phyloP scores from a whole-genome alignment of 2,329 filamentous ascomycete species.

The Neonectria punicea region DNA sequence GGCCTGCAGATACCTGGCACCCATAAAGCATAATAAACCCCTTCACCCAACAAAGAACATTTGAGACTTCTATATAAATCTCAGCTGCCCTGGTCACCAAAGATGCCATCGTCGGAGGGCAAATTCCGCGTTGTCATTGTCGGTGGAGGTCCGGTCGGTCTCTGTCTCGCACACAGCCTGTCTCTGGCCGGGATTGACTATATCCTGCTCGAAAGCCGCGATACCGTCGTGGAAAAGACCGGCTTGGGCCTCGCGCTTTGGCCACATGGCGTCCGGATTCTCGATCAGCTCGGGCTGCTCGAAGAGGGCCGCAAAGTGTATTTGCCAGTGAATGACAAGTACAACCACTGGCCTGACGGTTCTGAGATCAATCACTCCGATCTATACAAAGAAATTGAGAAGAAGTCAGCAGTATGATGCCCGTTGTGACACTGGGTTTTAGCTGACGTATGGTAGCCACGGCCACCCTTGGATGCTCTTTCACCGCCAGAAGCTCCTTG shows the following conservation, averaged over 20 bases:
- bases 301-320: slow-evolving; percentile 5
- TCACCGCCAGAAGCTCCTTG: slow-evolving; percentile 26
- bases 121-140: slow-evolving; percentile 37
- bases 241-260: slow-evolving; percentile 45
- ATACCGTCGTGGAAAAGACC: slow-evolving; percentile 37
- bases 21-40: neutral
- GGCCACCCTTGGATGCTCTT: slow-evolving; percentile 31
- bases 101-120: neutral
- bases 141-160: slow-evolving; percentile 41
- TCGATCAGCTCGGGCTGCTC: slow-evolving; percentile 47
- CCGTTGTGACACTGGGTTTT: neutral
- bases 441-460: slow-evolving; percentile 20
- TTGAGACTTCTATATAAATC: neutral
- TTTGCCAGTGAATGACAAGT: slow-evolving; percentile 14
- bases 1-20: neutral
- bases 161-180: slow-evolving; percentile 40
- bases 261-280: slow-evolving; percentile 41
- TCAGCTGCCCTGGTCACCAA: neutral
- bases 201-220: slow-evolving; percentile 46
- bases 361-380: slow-evolving; percentile 8
- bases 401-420: neutral
- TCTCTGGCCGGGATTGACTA: slow-evolving; percentile 46
- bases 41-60: neutral
- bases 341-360: slow-evolving; percentile 9
- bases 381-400: slow-evolving; percentile 5